These are phyloP conservation scores for Mucor plumbeus DNA, from an alignment of 371 early-diverging fungal genomes.

Conservation along the genomic window DNA sequence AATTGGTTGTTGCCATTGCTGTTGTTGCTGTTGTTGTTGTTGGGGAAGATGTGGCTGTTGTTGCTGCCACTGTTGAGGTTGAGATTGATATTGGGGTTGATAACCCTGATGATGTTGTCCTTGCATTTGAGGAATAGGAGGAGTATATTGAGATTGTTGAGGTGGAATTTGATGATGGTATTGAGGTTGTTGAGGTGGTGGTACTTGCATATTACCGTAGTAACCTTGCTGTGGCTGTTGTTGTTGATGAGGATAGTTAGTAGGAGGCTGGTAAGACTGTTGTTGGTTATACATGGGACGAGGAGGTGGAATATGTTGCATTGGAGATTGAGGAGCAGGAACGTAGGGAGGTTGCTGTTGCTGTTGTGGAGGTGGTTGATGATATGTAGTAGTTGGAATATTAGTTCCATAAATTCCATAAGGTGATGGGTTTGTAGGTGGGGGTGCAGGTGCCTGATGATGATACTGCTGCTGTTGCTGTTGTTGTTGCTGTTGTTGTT, in stretches of 20 bases:
- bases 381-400: constrained; percentile 20
- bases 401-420: constrained; percentile 16
- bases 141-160: constrained; percentile 36
- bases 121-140: constrained; percentile 27
- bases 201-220: constrained; percentile 18
- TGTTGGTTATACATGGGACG: constrained; percentile 14
- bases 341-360: constrained; percentile 23
- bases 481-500: constrained; percentile 7
- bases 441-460: constrained; percentile 4
- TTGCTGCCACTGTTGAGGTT: background rate
- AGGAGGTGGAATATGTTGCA: constrained; percentile 28
- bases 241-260: constrained; percentile 12
- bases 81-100: constrained; percentile 13
- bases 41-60: constrained; percentile 4
- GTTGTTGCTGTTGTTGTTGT: constrained; percentile 16
- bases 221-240: constrained; percentile 33
- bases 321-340: constrained; percentile 30
- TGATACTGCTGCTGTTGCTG: background rate
- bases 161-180: constrained; percentile 38
- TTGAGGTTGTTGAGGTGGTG: constrained; percentile 26
- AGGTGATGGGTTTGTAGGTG: constrained; percentile 10
- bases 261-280: constrained; percentile 15
- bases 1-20: constrained; percentile 30
- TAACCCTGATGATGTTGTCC: constrained; percentile 27
- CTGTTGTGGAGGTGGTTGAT: constrained; percentile 19